phyloP scores from a whole-genome alignment of 164 flowering plant species.

The Dillenia turbinata region DNA sequence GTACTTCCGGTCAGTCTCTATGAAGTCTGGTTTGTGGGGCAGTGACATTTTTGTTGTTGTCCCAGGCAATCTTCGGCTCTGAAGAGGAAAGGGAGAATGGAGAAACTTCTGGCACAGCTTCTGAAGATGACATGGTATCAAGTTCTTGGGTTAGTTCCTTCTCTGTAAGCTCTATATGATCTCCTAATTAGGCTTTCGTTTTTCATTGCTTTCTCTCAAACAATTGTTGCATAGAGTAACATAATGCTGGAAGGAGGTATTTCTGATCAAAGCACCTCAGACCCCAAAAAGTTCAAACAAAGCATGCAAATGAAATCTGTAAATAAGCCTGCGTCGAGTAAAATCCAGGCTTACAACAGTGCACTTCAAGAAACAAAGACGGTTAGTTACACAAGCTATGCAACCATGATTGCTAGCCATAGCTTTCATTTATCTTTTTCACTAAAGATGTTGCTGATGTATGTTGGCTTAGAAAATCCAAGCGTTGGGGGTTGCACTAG shows the following conservation, averaged over 20 bases:
- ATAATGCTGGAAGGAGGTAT: constrained; percentile 22
- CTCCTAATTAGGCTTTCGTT: neutral
- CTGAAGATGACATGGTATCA: constrained; percentile 14
- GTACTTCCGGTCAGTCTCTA: neutral
- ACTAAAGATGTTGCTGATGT: too few relatives aligned
- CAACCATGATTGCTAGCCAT: too few relatives aligned
- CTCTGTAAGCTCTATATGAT: neutral
- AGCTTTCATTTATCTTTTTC: too few relatives aligned
- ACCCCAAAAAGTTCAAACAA: constrained; percentile 1
- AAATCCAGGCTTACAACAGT: constrained; percentile 33
- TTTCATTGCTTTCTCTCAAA: neutral
- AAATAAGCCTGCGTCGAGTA: constrained; percentile 14
- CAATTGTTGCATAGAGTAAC: constrained; percentile 1
- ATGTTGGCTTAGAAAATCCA: too few relatives aligned
- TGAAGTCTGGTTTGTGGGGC: neutral
- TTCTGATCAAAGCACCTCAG: neutral
- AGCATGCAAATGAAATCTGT: constrained; percentile 3
- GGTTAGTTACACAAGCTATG: constrained; percentile 19
- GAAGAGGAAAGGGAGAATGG: constrained; percentile 15
- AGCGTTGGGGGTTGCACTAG: too few relatives aligned
- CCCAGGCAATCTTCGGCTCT: constrained; percentile 26
- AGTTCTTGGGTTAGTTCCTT: neutral
- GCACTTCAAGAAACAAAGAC: constrained; percentile 35
- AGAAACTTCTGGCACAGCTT: constrained; percentile 11
- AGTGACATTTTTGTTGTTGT: constrained; percentile 5